These are phyloP conservation scores for Edaphochlamys debaryana DNA, from an alignment of 139 green algal species.

Conservation along the genomic window DNA sequence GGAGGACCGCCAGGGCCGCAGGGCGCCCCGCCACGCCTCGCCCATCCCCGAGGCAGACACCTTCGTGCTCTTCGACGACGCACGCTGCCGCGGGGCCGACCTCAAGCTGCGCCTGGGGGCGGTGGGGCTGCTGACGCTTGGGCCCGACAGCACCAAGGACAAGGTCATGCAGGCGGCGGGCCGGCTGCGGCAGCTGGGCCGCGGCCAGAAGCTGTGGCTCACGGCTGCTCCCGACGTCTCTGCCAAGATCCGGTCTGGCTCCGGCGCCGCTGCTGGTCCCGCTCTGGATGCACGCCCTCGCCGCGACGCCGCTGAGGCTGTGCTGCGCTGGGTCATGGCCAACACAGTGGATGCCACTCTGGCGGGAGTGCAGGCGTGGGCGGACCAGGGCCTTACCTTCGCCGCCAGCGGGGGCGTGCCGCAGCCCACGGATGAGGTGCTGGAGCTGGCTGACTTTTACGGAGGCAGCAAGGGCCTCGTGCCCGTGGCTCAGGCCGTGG, in stretches of 20 bases:
- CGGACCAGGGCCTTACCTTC: conserved; percentile 59
- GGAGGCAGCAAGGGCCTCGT: conserved; percentile 27
- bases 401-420: conserved; percentile 33
- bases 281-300: too few species aligned
- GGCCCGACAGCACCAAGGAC: conserved; percentile 60
- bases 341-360: conserved; percentile 61
- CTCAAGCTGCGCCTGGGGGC: conserved; percentile 56
- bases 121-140: conserved; percentile 70
- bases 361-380: conserved; percentile 38
- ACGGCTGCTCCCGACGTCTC: too few species aligned
- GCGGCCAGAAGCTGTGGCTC: conserved; percentile 54
- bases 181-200: conserved; percentile 52
- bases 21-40: conserved; percentile 24
- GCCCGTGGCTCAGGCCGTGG: conserved; percentile 10
- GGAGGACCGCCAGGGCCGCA: conserved; percentile 17
- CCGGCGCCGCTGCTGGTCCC: too few species aligned
- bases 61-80: conserved; percentile 67
- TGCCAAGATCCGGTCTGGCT: not conserved
- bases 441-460: conserved; percentile 33
- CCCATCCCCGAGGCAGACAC: conserved; percentile 53
- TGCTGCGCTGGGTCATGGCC: conserved; percentile 63
- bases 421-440: conserved; percentile 44
- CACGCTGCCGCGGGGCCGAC: conserved; percentile 61
- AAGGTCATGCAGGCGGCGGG: conserved; percentile 71
- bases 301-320: conserved; percentile 4